phyloP scores from a whole-genome alignment of 192 early-diverging fungal species.

The Thoreauomyces humboldtii region DNA sequence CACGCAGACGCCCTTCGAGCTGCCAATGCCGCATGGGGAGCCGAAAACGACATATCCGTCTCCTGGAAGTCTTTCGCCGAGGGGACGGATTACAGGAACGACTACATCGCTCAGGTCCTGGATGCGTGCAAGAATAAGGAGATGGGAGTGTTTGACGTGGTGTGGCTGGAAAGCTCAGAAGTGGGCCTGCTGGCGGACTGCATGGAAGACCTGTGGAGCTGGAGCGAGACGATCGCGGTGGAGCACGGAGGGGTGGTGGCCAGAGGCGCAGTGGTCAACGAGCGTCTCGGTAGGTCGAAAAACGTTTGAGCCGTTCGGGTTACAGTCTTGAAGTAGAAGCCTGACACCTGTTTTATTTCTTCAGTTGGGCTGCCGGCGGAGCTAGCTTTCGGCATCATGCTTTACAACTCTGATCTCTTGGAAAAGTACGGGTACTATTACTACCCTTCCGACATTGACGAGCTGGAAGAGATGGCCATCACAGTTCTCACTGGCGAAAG shows the following conservation, averaged over 20 bases:
- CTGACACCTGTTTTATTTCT: no score
- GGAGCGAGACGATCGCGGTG: conserved; percentile 25
- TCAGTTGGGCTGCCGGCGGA: conserved; percentile 39
- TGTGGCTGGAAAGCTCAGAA: conserved; percentile 29
- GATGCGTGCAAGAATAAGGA: conserved; percentile 30
- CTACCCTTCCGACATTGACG: conserved; percentile 32
- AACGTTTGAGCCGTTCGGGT: no score
- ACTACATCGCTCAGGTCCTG: conserved; percentile 31
- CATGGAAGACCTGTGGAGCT: conserved; percentile 38
- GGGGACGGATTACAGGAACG: conserved; percentile 13
- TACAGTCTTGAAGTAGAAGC: no score
- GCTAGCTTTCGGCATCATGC: conserved; percentile 36
- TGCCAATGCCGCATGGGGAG: conserved; percentile 18
- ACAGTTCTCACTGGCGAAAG: conserved; percentile 20
- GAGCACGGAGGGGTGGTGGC: conserved; percentile 26
- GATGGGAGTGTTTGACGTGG: conserved; percentile 33
- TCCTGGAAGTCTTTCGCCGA: conserved; percentile 17
- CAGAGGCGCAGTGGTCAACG: conserved; percentile 27
- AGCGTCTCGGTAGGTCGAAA: conserved; percentile 37
- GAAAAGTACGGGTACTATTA: conserved; percentile 9
- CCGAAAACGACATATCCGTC: conserved; percentile 19
- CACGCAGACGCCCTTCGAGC: conserved; percentile 6
- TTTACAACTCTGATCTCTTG: conserved; percentile 40
- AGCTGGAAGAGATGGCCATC: conserved; percentile 32
- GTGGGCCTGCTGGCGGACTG: conserved; percentile 39